Evolutionary conservation across 2,329 filamentous ascomycete species (phyloP), one percentile per base, ranked within the genome.

Genomic region (Fusarium longipes): DNA sequence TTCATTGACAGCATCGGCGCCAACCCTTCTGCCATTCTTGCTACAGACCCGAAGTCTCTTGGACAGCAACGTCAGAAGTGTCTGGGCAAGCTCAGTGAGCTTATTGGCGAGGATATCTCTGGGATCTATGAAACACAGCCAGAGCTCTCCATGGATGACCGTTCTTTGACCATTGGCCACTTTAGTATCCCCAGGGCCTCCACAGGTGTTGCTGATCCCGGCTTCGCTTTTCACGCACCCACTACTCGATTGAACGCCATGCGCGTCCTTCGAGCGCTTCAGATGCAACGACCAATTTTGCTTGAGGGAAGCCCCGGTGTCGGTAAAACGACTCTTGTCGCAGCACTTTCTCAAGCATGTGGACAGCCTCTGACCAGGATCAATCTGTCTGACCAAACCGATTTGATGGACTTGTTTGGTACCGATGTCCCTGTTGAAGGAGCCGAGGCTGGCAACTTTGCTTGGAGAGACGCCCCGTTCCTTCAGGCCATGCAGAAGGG

Each of bases 241-340:
- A 99, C 96, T 0, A 98, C 96, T 1, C 89, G 91, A 61, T 84
- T 90, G 48, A 99, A 99, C 75, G 91, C 91, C 1, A 95, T 98
- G 88, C 87, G 96, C 75, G 91, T 99, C 30, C 87, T 96, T 55
- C 89, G 96, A 65, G 96, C 95, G 15, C 82, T 99, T 63, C 93
- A 97, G 73, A 88, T 97, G 54, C 85, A 88, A 51, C 97, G 97
- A 75, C 95, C 96, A 4, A 95, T 99, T 53, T 84, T 99, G 8
- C 86, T 99, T 4, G 96, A 99, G 81, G 96, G 96, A 33, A 97
- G 92, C 71, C 96, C 96, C n/a, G 96, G 96, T 76, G 96, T 99
- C 22, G 96, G 96, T 56, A 99, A 99, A 82, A 99, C 96, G 0
- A 97, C 95, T 2, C 84, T 99, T 15, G 89, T 99, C 22, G 90